Conservation (phyloP, 2,329 filamentous ascomycete genomes). For the Colletotrichum acutatum region DNA sequence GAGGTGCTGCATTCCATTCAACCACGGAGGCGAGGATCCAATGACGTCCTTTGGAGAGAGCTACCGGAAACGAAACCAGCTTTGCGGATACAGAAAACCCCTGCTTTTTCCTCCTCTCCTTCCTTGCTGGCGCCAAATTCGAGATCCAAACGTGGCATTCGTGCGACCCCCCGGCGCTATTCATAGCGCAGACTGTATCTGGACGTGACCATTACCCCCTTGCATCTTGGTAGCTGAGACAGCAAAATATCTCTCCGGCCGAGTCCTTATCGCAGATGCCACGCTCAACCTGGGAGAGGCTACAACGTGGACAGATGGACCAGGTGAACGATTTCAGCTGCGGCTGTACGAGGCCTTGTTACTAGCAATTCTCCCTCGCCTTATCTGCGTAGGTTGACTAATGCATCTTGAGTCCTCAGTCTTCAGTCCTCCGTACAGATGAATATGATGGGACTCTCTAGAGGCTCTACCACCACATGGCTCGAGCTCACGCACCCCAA, state of each 20-base stretch:
- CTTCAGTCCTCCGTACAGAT: background rate
- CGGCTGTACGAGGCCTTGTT: background rate
- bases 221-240: conserved; percentile 3
- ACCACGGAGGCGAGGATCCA: background rate
- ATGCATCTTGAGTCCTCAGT: background rate
- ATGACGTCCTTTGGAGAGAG: background rate
- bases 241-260: background rate
- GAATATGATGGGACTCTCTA: background rate
- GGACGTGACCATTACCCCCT: background rate
- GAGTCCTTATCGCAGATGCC: background rate
- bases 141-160: background rate
- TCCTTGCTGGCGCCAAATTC: background rate
- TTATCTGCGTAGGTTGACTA: background rate
- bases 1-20: background rate
- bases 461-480: background rate
- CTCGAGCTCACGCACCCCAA: background rate
- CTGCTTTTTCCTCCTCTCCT: background rate
- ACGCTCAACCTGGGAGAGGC: background rate
- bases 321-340: background rate
- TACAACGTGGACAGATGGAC: background rate
- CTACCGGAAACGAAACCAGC: conserved; percentile 17
- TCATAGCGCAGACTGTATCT: conserved; percentile 2
- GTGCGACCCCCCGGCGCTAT: background rate
- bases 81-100: background rate
- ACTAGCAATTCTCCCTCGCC: background rate